phyloP scores from a whole-genome alignment of 176 grass and related monocot species.

The Calamus simplicifolius region DNA sequence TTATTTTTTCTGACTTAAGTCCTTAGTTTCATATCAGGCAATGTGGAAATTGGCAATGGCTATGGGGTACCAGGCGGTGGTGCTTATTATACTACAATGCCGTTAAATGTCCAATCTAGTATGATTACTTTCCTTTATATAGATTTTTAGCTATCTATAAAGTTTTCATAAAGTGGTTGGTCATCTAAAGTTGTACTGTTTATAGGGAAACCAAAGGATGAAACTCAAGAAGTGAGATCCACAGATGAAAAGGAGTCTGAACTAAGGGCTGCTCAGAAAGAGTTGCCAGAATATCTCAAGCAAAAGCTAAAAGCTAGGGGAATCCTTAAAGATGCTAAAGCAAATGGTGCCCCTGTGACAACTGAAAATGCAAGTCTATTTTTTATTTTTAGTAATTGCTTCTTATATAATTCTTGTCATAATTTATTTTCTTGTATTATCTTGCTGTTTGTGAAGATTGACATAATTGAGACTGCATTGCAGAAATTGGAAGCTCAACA shows the following conservation, averaged over 20 bases:
- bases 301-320: conserved; percentile 73
- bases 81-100: conserved; percentile 71
- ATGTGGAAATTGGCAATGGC: conserved; percentile 95
- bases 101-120: conserved; percentile 48
- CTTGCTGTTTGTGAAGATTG: conserved; percentile 8
- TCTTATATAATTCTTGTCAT: neutral
- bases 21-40: conserved; percentile 32
- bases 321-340: conserved; percentile 61
- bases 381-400: neutral
- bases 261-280: conserved; percentile 35
- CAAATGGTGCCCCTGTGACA: conserved; percentile 22
- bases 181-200: conserved; percentile 11
- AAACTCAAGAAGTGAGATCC: conserved; percentile 9
- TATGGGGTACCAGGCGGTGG: conserved; percentile 93
- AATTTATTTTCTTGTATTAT: conserved; percentile 4
- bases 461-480: conserved; percentile 8
- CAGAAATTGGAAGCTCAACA: conserved; percentile 42
- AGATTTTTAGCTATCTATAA: conserved; percentile 10
- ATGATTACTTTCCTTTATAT: conserved; percentile 9
- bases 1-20: neutral
- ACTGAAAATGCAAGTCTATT: conserved; percentile 48
- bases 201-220: conserved; percentile 44
- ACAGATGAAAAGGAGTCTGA: conserved; percentile 7
- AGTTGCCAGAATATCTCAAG: conserved; percentile 79
- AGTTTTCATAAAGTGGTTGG: conserved; percentile 15